A percentile compares a stretch with the other conserved stretches of the same genome.
These are phyloP conservation scores for Marasmius sp. DNA, from an alignment of 1,284 basidiomycete genomes.

Conservation along the genomic window DNA sequence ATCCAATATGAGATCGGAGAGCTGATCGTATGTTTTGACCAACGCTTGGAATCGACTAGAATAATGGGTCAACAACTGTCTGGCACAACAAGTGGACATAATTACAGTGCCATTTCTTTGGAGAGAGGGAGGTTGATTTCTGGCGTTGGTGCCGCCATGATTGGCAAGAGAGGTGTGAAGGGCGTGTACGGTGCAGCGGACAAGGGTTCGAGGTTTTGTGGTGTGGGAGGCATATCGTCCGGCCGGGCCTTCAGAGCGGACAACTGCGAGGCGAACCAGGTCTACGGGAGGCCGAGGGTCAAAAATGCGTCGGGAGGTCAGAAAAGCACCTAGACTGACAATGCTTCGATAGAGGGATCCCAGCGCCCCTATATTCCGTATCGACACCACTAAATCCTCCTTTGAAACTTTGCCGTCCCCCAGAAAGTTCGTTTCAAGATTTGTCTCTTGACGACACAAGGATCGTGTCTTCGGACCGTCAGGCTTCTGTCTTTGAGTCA, in stretches of 20 bases:
- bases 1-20: slow-evolving; percentile 85
- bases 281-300: slow-evolving; percentile 45
- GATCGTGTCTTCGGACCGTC: slow-evolving; percentile 46
- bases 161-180: slow-evolving; percentile 39
- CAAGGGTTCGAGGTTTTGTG: slow-evolving; percentile 47
- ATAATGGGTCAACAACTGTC: slow-evolving; percentile 8
- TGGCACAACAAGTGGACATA: slow-evolving; percentile 16
- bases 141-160: slow-evolving; percentile 36
- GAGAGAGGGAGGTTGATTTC: slow-evolving; percentile 76
- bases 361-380: slow-evolving; percentile 75
- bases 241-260: slow-evolving; percentile 61
- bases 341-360: slow-evolving; percentile 86
- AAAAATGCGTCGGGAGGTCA: background rate
- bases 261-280: slow-evolving; percentile 79
- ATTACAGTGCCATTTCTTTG: slow-evolving; percentile 84
- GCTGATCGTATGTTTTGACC: slow-evolving; percentile 85
- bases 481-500: slow-evolving; percentile 31
- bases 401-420: slow-evolving; percentile 51
- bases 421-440: slow-evolving; percentile 71
- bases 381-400: slow-evolving; percentile 75
- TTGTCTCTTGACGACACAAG: slow-evolving; percentile 73
- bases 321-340: slow-evolving; percentile 50
- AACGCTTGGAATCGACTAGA: slow-evolving; percentile 86
- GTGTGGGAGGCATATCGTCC: slow-evolving; percentile 55
- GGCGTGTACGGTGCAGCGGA: slow-evolving; percentile 51